Evolutionary conservation across 306 rosid species (phyloP).

Genomic region (Cucumis cinereus): DNA sequence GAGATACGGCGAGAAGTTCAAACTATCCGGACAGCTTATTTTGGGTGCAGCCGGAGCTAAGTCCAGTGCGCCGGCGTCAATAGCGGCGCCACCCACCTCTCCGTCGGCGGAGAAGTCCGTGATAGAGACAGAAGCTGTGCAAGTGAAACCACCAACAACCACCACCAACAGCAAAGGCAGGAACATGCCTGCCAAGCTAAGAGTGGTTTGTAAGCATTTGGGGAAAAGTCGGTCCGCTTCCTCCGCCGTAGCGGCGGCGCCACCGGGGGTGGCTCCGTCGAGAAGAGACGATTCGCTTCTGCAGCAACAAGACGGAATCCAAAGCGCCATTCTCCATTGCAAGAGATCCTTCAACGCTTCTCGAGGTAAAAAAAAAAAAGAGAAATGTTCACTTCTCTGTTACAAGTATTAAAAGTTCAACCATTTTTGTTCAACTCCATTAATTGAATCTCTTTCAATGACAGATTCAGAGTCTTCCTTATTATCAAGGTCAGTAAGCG

Average conservation of each 20-base stretch:
- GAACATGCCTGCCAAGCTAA: conserved; percentile 53
- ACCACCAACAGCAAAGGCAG: conserved; percentile 20
- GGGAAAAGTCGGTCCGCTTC: conserved; percentile 97
- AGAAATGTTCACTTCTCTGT: neutral
- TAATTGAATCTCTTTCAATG: neutral
- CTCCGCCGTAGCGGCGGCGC: conserved; percentile 61
- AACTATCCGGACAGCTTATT: conserved; percentile 38
- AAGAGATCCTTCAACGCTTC: conserved; percentile 84
- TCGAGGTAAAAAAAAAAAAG: conserved; percentile 26
- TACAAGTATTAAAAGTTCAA: neutral
- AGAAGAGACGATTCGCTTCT: conserved; percentile 76
- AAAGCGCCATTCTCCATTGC: conserved; percentile 93
- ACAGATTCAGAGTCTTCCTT: conserved; percentile 47
- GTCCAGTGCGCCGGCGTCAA: neutral
- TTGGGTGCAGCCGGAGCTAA: conserved; percentile 8
- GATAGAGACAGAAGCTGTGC: conserved; percentile 16
- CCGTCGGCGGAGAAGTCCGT: conserved; percentile 20
- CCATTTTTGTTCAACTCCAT: neutral
- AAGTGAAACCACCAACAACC: conserved; percentile 7
- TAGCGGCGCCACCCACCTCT: neutral
- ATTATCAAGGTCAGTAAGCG: conserved; percentile 45
- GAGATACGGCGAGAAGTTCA: conserved; percentile 54
- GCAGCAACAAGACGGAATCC: conserved; percentile 95
- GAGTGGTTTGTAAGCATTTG: conserved; percentile 78
- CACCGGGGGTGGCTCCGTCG: conserved; percentile 27